Conservation (phyloP, 106 monocot genomes). For the Acorus gramineus region DNA sequence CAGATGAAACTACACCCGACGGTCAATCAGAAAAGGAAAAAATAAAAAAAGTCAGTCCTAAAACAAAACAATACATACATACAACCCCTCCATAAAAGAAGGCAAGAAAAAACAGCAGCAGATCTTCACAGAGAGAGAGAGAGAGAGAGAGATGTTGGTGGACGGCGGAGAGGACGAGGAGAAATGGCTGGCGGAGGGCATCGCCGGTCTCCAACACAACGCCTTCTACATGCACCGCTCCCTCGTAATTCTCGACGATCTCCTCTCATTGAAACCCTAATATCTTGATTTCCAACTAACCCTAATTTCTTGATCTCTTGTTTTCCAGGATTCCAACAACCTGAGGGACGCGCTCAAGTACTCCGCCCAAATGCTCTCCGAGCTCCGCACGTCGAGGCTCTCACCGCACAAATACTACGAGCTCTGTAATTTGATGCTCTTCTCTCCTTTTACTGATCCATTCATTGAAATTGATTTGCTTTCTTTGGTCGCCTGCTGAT, state of each 20-base stretch:
- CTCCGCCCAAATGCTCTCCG: conserved; percentile 98
- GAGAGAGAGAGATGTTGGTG: conserved; percentile 24
- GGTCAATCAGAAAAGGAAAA: too few relatives aligned
- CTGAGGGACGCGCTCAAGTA: conserved; percentile 90
- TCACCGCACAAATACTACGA: conserved; percentile 95
- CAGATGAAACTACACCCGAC: too few relatives aligned
- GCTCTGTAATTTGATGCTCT: conserved; percentile 41
- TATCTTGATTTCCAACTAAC: not conserved
- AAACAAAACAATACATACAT: too few relatives aligned
- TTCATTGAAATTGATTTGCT: too few relatives aligned
- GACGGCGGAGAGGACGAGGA: conserved; percentile 90
- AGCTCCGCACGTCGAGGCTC: conserved; percentile 83
- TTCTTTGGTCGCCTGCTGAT: not conserved
- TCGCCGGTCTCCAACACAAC: conserved; percentile 95
- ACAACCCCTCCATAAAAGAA: too few relatives aligned
- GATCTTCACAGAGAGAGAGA: not conserved
- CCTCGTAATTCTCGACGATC: conserved; percentile 28
- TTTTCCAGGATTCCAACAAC: conserved; percentile 71
- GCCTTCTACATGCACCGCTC: conserved; percentile 98
- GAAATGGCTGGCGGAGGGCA: conserved; percentile 94
- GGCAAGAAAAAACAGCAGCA: too few relatives aligned
- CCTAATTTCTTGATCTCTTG: not conserved
- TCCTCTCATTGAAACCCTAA: not conserved
- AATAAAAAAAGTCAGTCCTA: too few relatives aligned
- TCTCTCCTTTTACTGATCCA: not conserved